Evolutionary conservation across 768 basidiomycete genomes (phyloP).

Genomic region (Hemileccinum rubropunctum): DNA sequence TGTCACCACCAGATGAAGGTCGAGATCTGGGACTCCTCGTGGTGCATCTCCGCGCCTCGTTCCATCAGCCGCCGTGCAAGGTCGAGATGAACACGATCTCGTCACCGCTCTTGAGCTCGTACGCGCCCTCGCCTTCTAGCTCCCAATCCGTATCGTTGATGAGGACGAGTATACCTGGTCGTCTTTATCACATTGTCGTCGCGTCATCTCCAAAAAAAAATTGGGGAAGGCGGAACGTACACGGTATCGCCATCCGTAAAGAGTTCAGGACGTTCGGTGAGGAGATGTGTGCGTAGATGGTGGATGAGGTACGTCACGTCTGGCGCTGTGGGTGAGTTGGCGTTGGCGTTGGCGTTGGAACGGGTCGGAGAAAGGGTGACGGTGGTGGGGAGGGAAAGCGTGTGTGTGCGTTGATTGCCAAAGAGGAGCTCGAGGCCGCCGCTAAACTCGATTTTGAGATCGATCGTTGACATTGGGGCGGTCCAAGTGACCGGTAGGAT

Average conservation of each 20-base stretch:
- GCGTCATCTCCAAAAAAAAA: background rate
- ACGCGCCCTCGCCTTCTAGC: conserved; percentile 90
- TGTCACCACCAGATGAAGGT: too few relatives aligned
- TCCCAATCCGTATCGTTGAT: conserved; percentile 99
- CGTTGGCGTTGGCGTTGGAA: conserved; percentile 9
- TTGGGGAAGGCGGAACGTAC: conserved; percentile 45
- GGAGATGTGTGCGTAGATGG: conserved; percentile 70
- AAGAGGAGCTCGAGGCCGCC: conserved; percentile 89
- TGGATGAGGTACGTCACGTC: conserved; percentile 76
- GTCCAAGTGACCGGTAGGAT: background rate
- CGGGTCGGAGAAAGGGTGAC: conserved; percentile 24
- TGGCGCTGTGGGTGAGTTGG: background rate
- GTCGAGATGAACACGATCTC: conserved; percentile 97
- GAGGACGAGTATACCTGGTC: conserved; percentile 95
- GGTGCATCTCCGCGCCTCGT: too few relatives aligned
- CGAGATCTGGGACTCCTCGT: too few relatives aligned
- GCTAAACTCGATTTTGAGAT: conserved; percentile 70
- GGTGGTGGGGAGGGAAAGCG: conserved; percentile 48
- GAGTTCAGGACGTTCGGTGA: conserved; percentile 84
- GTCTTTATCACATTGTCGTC: conserved; percentile 45
- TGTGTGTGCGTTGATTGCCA: conserved; percentile 60
- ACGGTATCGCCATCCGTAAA: conserved; percentile 87
- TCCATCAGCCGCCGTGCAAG: conserved; percentile 59
- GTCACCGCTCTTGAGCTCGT: conserved; percentile 72
- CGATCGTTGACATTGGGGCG: conserved; percentile 18